Evolutionary conservation across 2,329 filamentous ascomycete genomes (phyloP), one percentile per base, ranked within the genome.

Genomic region (Ceratocystis diversiconidia): DNA sequence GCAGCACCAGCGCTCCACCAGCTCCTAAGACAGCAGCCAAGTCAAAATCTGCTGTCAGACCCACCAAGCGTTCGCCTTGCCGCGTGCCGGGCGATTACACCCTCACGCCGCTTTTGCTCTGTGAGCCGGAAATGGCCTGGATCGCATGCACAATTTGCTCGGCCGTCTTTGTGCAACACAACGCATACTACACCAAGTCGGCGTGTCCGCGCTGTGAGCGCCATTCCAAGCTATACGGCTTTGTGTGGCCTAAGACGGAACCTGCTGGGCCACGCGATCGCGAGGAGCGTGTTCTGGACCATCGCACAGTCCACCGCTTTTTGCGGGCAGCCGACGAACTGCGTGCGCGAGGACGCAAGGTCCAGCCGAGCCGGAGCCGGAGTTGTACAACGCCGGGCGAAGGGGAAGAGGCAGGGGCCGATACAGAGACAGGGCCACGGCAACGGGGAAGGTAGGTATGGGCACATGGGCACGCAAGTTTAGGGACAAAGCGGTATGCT

Each of bases 221-320:
- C 0, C 94, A 99, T 73, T 95, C 89, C 17, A 97, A 95, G 77
- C 78, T 99, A 0, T 99, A 97, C 73, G 95, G 95, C 0, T 96
- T 89, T 72, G 80, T 88, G 66, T 99, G 94, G 94, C 94, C 94
- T 5, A 96, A 99, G 78, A 97, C 94, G 0, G 88, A 96, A 67
- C 87, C 81, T 68, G 85, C 87, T 30, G 89, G 89, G 0, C 84
- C 84, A 17, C 75, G 82, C 22, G 94, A 97, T 72, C 85, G 83
- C 66, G 85, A 87, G 70, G 82, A 86, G 72, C 76, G 85, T 8
- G 78, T 95, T 0, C 79, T 94, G 67, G 92, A 97, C 72, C 92
- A 96, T 72, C 81, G 92, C n/a, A 86, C 82, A 0, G 82, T 97
- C 2, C 89, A 96, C 74, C 87, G 92, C 0, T 96, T 96, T 71